These are phyloP conservation scores for Gossypium herbaceum DNA, from an alignment of 345 rosid genomes.

Conservation along the genomic window DNA sequence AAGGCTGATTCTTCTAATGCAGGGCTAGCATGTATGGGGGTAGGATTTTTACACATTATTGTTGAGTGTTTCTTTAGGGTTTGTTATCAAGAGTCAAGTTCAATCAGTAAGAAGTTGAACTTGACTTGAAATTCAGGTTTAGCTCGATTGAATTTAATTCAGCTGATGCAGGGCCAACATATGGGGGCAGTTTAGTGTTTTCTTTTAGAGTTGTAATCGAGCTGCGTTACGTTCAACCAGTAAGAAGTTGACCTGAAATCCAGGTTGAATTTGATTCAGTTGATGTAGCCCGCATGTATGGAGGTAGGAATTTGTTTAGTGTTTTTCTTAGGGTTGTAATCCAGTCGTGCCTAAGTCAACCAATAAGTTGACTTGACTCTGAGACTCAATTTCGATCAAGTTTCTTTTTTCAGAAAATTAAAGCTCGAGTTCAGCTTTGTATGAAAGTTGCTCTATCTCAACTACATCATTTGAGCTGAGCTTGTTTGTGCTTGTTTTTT, in stretches of 20 bases:
- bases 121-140: not conserved
- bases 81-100: not conserved
- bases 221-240: not conserved
- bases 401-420: too few relatives aligned
- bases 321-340: not conserved
- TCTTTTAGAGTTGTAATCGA: too few relatives aligned
- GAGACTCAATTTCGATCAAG: not conserved
- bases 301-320: not conserved
- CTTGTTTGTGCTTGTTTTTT: too few relatives aligned
- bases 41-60: not conserved
- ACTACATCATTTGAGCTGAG: not conserved
- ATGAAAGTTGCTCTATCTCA: not conserved
- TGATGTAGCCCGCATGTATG: not conserved
- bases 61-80: not conserved
- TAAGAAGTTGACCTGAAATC: not conserved
- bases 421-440: not conserved
- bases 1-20: not conserved
- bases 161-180: not conserved
- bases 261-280: not conserved
- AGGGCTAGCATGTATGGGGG: not conserved
- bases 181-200: not conserved
- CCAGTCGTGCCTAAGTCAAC: not conserved
- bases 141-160: not conserved
- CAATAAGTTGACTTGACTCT: not conserved
- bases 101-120: not conserved